Conservation (phyloP, 148 eudicot species). For the Cornus suecica region DNA sequence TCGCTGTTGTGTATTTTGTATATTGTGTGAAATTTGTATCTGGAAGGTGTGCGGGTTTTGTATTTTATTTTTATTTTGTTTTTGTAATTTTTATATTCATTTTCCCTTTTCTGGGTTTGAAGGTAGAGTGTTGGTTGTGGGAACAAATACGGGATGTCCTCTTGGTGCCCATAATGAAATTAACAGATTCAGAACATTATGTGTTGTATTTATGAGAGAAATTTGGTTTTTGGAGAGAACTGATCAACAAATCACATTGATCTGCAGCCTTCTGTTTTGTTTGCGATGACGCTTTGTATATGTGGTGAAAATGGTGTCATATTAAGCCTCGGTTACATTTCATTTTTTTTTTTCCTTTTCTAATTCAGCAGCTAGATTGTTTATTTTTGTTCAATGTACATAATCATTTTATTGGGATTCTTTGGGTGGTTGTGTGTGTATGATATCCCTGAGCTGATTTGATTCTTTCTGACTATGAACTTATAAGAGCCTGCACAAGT, state of each 20-base stretch:
- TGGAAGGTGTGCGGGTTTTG: conserved; percentile 15
- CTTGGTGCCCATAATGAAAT: conserved; percentile 17
- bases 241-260: background rate
- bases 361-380: too few relatives aligned
- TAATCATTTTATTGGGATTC: too few relatives aligned
- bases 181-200: background rate
- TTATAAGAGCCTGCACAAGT: too few relatives aligned
- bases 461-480: too few relatives aligned
- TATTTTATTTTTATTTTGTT: background rate
- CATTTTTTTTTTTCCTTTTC: too few relatives aligned
- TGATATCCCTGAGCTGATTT: too few relatives aligned
- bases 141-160: conserved; percentile 4
- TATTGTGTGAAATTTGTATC: conserved; percentile 38
- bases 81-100: conserved; percentile 5
- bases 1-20: conserved; percentile 48
- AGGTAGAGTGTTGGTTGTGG: conserved; percentile 8
- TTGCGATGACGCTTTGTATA: background rate
- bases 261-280: too few relatives aligned
- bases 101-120: conserved; percentile 17
- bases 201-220: background rate
- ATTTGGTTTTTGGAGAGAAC: background rate
- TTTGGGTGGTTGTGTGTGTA: too few relatives aligned
- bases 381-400: too few relatives aligned
- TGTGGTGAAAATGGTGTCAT: background rate
- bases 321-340: too few relatives aligned